phyloP scores from a whole-genome alignment of 352 stramenopile genomes.

The Salisapilia sapeloensis region DNA sequence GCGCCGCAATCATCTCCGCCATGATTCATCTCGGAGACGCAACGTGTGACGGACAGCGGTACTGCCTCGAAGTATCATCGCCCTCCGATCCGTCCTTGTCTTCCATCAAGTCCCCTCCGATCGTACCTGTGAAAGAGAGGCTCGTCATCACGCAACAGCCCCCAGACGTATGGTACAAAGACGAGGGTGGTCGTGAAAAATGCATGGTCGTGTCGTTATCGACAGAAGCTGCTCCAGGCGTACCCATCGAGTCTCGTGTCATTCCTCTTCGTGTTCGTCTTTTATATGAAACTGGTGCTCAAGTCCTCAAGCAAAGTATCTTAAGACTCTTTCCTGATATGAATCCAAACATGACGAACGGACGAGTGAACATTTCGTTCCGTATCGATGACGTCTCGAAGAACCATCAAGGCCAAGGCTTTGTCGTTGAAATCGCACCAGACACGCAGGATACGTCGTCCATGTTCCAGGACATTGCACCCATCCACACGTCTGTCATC shows the following conservation, averaged over 20 bases:
- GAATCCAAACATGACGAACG: slow-evolving; percentile 74
- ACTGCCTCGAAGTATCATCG: slow-evolving; percentile 41
- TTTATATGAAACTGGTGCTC: slow-evolving; percentile 73
- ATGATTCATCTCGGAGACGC: slow-evolving; percentile 2
- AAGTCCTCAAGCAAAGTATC: slow-evolving; percentile 84
- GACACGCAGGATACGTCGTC: slow-evolving; percentile 66
- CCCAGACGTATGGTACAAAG: slow-evolving; percentile 92
- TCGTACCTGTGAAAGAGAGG: slow-evolving; percentile 65
- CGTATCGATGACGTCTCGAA: slow-evolving; percentile 95
- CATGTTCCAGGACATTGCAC: slow-evolving; percentile 84
- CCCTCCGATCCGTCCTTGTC: slow-evolving; percentile 3
- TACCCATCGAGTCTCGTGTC: slow-evolving; percentile 54
- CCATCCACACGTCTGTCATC: slow-evolving; percentile 76
- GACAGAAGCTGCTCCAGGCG: slow-evolving; percentile 52
- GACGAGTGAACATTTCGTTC: slow-evolving; percentile 78
- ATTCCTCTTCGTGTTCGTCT: slow-evolving; percentile 52
- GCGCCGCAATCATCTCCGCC: too few relatives aligned
- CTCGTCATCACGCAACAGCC: slow-evolving; percentile 59
- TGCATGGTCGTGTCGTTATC: slow-evolving; percentile 83
- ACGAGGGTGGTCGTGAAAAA: slow-evolving; percentile 91
- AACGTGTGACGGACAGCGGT: slow-evolving; percentile 35
- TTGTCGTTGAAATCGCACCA: slow-evolving; percentile 80
- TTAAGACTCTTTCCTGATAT: slow-evolving; percentile 77
- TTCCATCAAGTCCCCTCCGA: slow-evolving; percentile 12
- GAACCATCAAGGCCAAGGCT: slow-evolving; percentile 93